Base-by-base conservation (phyloP, 225 moss, liverwort and hornwort species). In the Marchantia paleacea region DNA sequence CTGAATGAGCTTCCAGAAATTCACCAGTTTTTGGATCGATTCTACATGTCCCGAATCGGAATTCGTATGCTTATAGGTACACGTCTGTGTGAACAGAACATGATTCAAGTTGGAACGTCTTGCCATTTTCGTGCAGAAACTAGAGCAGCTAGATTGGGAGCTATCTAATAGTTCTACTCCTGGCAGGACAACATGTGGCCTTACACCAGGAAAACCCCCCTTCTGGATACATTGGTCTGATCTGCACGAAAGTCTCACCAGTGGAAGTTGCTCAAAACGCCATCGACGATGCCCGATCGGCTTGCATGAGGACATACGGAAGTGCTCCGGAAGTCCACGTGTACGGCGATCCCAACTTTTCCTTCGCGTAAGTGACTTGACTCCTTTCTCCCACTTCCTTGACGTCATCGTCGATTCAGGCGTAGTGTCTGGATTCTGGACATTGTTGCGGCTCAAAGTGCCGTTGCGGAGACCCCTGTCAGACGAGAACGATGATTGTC, bases 301-400 rank as follows among this genome's bases (percentile, higher is more conserved):
- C 95, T 82, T 95, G 95, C 77, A 95, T 95, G 95, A 91, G 95
- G 79, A 95, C 95, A 26, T 95, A 93, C 65, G 93, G 95, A 78
- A 92, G 90, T 86, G 92, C 95, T 76, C 93, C 95, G 80, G 95
- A 93, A 88, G 95, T 95, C 55, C 89, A 89, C 72, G 89, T 95
- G 20, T 93, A 92, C 79, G 95, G 95, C 6, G 92, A 93, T 82
- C 93, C 93, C 57, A 86, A 85, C 26, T 95, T 95, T 81, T 69
- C 80, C 51, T 95, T 95, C 81, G 91, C 92, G 95, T 95, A 86
- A 85, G 89, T 57, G 25, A 30, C 24, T 75, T 57, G 25, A 30
- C 24, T 78, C 20, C 16, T 30, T 60, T 70, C 78, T 58, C 57
- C 60, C 3, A 52, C 12, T 15, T 39, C 13, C 70, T 55, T 29